These are phyloP conservation scores for Amanita rubescens DNA, from an alignment of 768 basidiomycete genomes.

Conservation along the genomic window DNA sequence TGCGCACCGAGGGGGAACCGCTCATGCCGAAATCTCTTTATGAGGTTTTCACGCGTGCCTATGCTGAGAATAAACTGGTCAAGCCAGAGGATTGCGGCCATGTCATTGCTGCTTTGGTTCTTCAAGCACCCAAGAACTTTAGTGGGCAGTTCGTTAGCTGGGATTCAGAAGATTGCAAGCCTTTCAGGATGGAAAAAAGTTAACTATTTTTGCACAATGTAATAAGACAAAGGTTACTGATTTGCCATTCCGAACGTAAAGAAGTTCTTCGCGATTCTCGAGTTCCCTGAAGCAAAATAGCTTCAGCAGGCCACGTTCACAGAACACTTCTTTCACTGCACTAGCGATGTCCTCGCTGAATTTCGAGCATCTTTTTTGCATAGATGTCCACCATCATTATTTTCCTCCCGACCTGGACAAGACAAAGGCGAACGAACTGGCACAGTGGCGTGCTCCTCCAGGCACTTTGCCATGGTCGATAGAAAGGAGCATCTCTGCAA, in stretches of 20 bases:
- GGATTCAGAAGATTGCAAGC: constrained; percentile 63
- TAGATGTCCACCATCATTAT: constrained; percentile 78
- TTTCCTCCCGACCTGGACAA: constrained; percentile 52
- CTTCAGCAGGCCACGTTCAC: neutral
- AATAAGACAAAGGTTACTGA: neutral
- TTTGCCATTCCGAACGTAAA: neutral
- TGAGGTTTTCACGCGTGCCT: constrained; percentile 46
- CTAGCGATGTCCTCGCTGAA: neutral
- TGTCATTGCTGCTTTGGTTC: constrained; percentile 69
- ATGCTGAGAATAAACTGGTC: constrained; percentile 63
- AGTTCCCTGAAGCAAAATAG: neutral
- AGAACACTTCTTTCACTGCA: neutral
- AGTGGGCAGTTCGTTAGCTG: constrained; percentile 79
- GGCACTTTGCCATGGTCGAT: constrained; percentile 64
- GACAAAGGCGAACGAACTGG: constrained; percentile 29
- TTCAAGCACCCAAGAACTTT: constrained; percentile 54
- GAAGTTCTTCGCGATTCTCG: neutral
- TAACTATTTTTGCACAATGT: neutral
- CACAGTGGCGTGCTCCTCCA: constrained; percentile 57
- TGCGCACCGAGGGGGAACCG: constrained; percentile 44
- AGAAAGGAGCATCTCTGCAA: constrained; percentile 48
- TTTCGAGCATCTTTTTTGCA: constrained; percentile 18
- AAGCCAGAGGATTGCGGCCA: constrained; percentile 68
- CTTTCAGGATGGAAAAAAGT: constrained; percentile 32
- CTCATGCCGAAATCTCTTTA: constrained; percentile 52